Evolutionary conservation across 2,329 filamentous ascomycete genomes (phyloP).

Genomic region (Xylariaceae sp.): DNA sequence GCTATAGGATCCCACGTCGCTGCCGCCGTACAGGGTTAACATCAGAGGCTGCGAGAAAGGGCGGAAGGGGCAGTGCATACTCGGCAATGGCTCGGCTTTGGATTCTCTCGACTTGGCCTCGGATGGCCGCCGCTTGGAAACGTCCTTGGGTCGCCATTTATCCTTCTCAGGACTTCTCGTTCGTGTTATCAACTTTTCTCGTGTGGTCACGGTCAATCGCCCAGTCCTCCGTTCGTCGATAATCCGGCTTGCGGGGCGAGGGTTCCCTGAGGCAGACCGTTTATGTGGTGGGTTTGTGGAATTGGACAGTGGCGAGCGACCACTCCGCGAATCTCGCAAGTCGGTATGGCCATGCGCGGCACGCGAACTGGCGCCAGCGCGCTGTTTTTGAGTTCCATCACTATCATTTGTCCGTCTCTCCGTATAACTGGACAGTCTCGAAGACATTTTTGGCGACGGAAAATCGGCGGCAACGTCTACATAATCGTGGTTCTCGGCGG

Average conservation of each 20-base stretch:
- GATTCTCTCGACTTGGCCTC: constrained; percentile 42
- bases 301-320: constrained; percentile 29
- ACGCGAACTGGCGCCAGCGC: constrained; percentile 18
- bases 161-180: constrained; percentile 52
- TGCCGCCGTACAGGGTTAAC: constrained; percentile 29
- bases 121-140: constrained; percentile 36
- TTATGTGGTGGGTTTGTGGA: constrained; percentile 46
- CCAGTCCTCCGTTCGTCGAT: constrained; percentile 54
- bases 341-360: constrained; percentile 23
- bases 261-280: constrained; percentile 52
- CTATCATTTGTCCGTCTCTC: constrained; percentile 38
- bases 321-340: constrained; percentile 36
- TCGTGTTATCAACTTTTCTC: constrained; percentile 56
- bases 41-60: constrained; percentile 1
- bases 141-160: constrained; percentile 34
- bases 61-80: constrained; percentile 33
- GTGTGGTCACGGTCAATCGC: constrained; percentile 51
- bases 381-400: constrained; percentile 26
- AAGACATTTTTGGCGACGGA: constrained; percentile 28
- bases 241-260: constrained; percentile 43
- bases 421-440: constrained; percentile 35
- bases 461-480: constrained; percentile 22
- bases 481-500: constrained; percentile 10
- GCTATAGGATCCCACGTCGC: constrained; percentile 74
- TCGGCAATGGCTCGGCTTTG: constrained; percentile 44